These are phyloP conservation scores for Sanguinoderma infundibulare DNA, from an alignment of 1,284 basidiomycete genomes.

Conservation along the genomic window DNA sequence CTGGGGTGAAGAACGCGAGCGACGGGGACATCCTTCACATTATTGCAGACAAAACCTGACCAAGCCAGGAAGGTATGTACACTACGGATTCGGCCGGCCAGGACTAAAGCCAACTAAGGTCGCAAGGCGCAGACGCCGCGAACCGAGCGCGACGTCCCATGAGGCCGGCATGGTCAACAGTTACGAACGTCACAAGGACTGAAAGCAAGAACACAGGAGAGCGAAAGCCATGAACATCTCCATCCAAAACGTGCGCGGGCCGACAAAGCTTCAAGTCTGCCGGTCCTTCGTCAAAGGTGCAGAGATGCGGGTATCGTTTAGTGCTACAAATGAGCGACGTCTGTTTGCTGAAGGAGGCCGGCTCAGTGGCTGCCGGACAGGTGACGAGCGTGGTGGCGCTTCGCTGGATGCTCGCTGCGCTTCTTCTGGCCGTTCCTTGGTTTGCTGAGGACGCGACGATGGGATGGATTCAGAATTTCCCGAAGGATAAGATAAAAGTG, in stretches of 20 bases:
- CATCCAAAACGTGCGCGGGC: background rate
- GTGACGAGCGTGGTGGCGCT: constrained; percentile 24
- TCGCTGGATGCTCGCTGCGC: constrained; percentile 1
- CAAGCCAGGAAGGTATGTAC: background rate
- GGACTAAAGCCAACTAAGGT: background rate
- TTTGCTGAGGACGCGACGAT: constrained; percentile 5
- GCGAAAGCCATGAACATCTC: background rate
- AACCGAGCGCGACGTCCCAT: constrained; percentile 1
- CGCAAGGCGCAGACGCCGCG: constrained; percentile 1
- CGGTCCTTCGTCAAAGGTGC: constrained; percentile 5
- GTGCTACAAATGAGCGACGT: background rate
- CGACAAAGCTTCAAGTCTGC: constrained; percentile 23
- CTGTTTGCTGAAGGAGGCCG: background rate
- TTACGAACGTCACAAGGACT: background rate
- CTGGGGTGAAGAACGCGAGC: too few species aligned
- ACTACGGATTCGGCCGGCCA: background rate
- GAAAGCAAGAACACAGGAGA: background rate
- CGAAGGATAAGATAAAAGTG: background rate
- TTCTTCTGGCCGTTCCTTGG: constrained; percentile 2
- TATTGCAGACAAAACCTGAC: background rate
- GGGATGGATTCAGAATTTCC: background rate
- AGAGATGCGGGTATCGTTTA: constrained; percentile 20
- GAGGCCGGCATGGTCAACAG: background rate
- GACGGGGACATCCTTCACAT: constrained; percentile 2
- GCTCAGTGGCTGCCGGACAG: constrained; percentile 19